Conservation (phyloP, 2,329 filamentous ascomycete species). For the Zarea fungicola region DNA sequence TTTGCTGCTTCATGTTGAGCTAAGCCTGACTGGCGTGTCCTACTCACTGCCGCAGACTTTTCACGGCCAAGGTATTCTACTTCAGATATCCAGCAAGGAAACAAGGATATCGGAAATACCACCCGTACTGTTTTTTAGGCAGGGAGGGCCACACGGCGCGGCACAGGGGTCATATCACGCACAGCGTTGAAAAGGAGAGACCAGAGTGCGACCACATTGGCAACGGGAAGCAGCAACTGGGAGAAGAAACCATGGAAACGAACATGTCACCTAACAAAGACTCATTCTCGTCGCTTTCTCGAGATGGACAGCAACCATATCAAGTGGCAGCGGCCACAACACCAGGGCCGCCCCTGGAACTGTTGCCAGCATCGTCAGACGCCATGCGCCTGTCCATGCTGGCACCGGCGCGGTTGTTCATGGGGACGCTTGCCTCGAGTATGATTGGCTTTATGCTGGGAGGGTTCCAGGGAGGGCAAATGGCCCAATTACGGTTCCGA, state of each 20-base stretch:
- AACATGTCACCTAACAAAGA: neutral
- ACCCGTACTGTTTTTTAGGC: too few species aligned
- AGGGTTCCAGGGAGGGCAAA: slow-evolving; percentile 64
- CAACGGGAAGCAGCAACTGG: neutral
- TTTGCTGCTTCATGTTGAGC: neutral
- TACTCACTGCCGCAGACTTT: neutral
- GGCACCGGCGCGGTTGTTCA: slow-evolving; percentile 58
- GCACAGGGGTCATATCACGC: too few species aligned
- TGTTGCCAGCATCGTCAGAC: slow-evolving; percentile 7
- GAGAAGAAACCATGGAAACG: neutral
- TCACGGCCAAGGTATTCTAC: too few species aligned
- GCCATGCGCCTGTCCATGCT: slow-evolving; percentile 55
- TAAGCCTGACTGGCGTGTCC: slow-evolving; percentile 3
- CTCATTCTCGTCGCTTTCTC: slow-evolving; percentile 1
- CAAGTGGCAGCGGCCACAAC: neutral
- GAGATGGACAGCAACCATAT: neutral
- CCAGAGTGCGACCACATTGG: neutral
- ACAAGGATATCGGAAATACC: too few species aligned
- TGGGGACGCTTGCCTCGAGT: slow-evolving; percentile 60
- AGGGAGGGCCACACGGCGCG: too few species aligned
- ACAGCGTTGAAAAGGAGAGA: neutral
- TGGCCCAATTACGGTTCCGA: slow-evolving; percentile 76
- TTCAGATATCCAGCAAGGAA: too few species aligned
- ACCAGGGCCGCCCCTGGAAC: neutral
- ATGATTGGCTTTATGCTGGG: slow-evolving; percentile 67